Evolutionary conservation across 768 basidiomycete species (phyloP), one percentile per base, ranked within the genome.

Genomic region (Chalciporus sphaerocephalus): DNA sequence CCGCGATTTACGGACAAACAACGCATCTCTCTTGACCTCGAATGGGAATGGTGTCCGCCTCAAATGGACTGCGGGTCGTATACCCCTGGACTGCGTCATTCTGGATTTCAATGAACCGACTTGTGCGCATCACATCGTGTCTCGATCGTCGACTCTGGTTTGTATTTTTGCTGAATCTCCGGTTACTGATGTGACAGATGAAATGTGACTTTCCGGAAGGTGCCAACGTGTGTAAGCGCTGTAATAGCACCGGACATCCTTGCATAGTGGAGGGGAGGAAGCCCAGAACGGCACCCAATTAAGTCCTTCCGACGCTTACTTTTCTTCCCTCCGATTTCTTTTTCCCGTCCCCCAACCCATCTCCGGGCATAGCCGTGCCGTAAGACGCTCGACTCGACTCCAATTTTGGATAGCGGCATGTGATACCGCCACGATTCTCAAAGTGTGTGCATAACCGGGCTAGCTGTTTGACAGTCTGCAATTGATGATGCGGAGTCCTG

Each of bases 191-290:
- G n/a, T n/a, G 22, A 48, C 51, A 90, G 85, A 92, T 92, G 89
- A 90, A 85, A 73, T 92, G 89, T 67, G 83, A 83, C 54, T 90
- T 91, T 60, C 83, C 83, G 30, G 73, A 71, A 52, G 72, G 79
- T 48, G 80, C 85, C 43, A 81, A 79, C 57, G 81, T 84, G n/a
- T 92, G 89, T 68, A 82, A 76, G 58, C 78, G 89, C 38, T 92
- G 89, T 65, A 83, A 78, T 55, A 56, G 74, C 21, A 78, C 81
- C 40, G 82, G 85, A 1, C 85, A 89, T 65, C 73, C 80, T 34
- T 92, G 89, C 62, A 81, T 90, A 53, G 87, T 91, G 30, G 88
- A 90, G 65, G 87, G 87, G 39, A 76, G 88, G 50, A 89, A 87
- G 69, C 85, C 80, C 44, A 75, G 81, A 57, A 84, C 78, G 21